These are phyloP conservation scores for Talaromyces borbonicus DNA, from an alignment of 495 filamentous ascomycete species.

Conservation along the genomic window DNA sequence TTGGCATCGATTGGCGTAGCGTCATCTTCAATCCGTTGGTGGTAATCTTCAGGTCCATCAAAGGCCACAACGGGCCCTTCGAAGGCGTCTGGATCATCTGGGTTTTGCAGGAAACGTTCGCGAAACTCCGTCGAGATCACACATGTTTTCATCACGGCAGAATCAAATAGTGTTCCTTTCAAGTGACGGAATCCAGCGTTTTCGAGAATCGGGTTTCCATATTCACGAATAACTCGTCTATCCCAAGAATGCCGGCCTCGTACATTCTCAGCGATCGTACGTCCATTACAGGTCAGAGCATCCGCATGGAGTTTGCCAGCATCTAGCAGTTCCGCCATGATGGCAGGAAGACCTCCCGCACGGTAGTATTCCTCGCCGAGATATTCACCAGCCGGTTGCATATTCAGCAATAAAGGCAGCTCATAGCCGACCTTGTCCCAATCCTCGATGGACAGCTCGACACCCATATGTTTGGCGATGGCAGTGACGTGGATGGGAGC, in stretches of 20 bases:
- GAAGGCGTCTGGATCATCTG: conserved; percentile 42
- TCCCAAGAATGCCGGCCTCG: conserved; percentile 35
- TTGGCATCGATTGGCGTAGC: conserved; percentile 34
- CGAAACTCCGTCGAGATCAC: conserved; percentile 42
- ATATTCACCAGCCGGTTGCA: conserved; percentile 44
- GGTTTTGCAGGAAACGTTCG: conserved; percentile 36
- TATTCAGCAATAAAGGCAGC: conserved; percentile 42
- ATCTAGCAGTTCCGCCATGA: conserved; percentile 43
- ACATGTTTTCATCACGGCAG: conserved; percentile 49
- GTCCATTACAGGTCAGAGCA: conserved; percentile 35
- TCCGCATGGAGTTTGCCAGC: conserved; percentile 31
- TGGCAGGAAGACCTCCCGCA: conserved; percentile 43
- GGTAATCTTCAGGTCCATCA: conserved; percentile 45
- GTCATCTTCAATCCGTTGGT: conserved; percentile 35
- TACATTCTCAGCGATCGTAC: conserved; percentile 31
- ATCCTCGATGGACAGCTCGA: conserved; percentile 41
- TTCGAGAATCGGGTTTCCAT: conserved; percentile 33
- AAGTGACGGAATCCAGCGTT: conserved; percentile 44
- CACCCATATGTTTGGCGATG: conserved; percentile 44
- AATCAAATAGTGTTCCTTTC: conserved; percentile 41
- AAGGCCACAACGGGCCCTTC: conserved; percentile 42
- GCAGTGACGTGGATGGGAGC: conserved; percentile 47
- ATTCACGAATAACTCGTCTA: conserved; percentile 33
- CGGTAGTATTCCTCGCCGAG: conserved; percentile 45
- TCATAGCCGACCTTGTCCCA: conserved; percentile 42